phyloP scores from a whole-genome alignment of 2,329 filamentous ascomycete genomes.

The Colletotrichum simmondsii region DNA sequence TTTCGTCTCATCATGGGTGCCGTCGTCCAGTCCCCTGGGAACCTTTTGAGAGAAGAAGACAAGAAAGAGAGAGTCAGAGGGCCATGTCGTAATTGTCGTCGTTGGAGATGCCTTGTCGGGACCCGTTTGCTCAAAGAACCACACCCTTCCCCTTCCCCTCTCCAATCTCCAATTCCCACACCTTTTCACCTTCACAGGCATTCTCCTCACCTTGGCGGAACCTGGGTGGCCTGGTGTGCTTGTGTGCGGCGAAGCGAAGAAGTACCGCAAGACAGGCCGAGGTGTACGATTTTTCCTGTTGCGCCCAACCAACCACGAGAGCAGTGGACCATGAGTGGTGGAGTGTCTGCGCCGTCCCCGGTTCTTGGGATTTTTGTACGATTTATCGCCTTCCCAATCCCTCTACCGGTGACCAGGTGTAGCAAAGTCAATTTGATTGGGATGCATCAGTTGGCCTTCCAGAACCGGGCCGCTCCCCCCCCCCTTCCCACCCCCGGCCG shows the following conservation, averaged over 20 bases:
- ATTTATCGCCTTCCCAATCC: slow-evolving; percentile 26
- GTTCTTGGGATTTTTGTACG: slow-evolving; percentile 21
- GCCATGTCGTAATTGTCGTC: background rate
- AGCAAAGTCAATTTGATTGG: slow-evolving; percentile 18
- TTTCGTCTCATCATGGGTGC: slow-evolving; percentile 25
- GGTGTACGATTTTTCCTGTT: background rate
- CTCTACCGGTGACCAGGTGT: slow-evolving; percentile 30
- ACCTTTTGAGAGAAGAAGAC: background rate
- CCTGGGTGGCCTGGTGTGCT: background rate
- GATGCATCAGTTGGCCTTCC: slow-evolving; percentile 3
- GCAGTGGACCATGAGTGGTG: background rate
- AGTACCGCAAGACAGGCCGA: slow-evolving; percentile 13
- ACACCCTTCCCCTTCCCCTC: background rate
- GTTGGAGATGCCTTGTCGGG: background rate
- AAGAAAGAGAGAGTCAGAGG: background rate
- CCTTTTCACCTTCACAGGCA: background rate
- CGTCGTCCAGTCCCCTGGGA: slow-evolving; percentile 7
- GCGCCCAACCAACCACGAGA: no score
- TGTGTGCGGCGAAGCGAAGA: background rate
- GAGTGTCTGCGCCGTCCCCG: slow-evolving; percentile 10
- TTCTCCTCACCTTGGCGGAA: slow-evolving; percentile 1
- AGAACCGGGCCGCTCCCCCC: background rate
- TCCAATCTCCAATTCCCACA: slow-evolving; percentile 3
- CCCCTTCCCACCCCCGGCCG: background rate
- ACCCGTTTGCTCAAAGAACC: background rate